Conservation (phyloP, 2,329 filamentous ascomycete species). For the Neospermospora avenae region DNA sequence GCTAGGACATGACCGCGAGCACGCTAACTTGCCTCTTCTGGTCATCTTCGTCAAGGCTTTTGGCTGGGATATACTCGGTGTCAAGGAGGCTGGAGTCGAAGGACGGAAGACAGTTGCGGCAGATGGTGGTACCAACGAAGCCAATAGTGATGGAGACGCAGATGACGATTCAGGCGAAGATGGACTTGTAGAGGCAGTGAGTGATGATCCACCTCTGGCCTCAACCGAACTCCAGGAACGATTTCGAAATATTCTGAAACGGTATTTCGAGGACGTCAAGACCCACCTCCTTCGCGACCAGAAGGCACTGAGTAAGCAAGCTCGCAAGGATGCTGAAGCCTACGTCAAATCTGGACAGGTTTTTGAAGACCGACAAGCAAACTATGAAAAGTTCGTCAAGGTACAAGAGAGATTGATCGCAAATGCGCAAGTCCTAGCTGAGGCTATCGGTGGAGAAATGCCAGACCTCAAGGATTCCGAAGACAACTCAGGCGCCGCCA, state of each 20-base stretch:
- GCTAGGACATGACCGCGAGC: slow-evolving; percentile 88
- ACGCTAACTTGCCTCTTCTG: slow-evolving; percentile 83
- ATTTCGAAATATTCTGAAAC: slow-evolving; percentile 79
- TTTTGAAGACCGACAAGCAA: slow-evolving; percentile 94
- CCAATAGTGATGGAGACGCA: slow-evolving; percentile 40
- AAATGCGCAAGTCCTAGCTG: slow-evolving; percentile 88
- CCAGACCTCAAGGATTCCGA: slow-evolving; percentile 86
- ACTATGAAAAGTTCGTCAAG: slow-evolving; percentile 92
- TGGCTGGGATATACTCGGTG: slow-evolving; percentile 89
- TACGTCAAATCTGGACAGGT: slow-evolving; percentile 99
- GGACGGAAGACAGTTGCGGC: slow-evolving; percentile 82
- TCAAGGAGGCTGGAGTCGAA: slow-evolving; percentile 67
- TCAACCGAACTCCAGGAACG: slow-evolving; percentile 75
- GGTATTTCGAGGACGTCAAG: slow-evolving; percentile 93
- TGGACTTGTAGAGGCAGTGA: slow-evolving; percentile 40
- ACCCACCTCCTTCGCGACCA: slow-evolving; percentile 86
- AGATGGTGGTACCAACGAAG: slow-evolving; percentile 63
- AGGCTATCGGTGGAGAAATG: slow-evolving; percentile 87
- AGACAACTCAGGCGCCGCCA: slow-evolving; percentile 59
- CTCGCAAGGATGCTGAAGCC: slow-evolving; percentile 91
- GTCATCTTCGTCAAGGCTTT: slow-evolving; percentile 97
- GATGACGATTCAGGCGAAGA: slow-evolving; percentile 50
- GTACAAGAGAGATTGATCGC: slow-evolving; percentile 84
- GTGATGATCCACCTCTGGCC: slow-evolving; percentile 70
- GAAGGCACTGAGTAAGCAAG: slow-evolving; percentile 80